phyloP scores from a whole-genome alignment of 2,329 filamentous ascomycete species.

The Ramichloridium luteum region DNA sequence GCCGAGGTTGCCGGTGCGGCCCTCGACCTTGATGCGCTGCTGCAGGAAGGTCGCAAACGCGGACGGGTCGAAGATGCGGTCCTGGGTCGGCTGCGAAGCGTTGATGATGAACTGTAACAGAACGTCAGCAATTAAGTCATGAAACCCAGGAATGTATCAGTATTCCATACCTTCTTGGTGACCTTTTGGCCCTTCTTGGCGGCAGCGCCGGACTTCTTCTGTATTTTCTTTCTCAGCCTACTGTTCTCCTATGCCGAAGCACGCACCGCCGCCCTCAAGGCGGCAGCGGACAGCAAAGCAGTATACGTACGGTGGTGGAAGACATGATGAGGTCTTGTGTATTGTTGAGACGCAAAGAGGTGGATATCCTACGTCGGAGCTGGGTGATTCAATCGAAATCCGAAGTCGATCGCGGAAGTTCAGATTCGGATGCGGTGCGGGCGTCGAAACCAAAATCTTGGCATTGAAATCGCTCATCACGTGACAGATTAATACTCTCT shows the following conservation, averaged over 20 bases:
- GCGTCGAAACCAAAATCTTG: not conserved
- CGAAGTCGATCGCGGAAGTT: no score
- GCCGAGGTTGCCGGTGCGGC: slow-evolving; percentile 95
- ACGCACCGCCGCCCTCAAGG: slow-evolving; percentile 24
- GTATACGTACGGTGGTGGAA: slow-evolving; percentile 78
- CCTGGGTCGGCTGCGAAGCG: slow-evolving; percentile 90
- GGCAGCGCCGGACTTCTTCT: slow-evolving; percentile 45
- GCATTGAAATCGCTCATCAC: no score
- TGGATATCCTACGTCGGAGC: slow-evolving; percentile 71
- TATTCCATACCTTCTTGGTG: slow-evolving; percentile 63
- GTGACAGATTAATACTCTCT: no score
- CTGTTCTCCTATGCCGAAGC: slow-evolving; percentile 48
- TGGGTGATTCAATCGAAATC: no score
- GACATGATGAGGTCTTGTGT: slow-evolving; percentile 54
- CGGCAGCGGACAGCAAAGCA: slow-evolving; percentile 87
- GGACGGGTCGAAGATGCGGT: slow-evolving; percentile 99
- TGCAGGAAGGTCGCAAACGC: slow-evolving; percentile 99
- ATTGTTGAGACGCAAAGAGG: slow-evolving; percentile 58
- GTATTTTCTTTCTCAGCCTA: slow-evolving; percentile 55
- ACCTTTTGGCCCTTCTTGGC: slow-evolving; percentile 52
- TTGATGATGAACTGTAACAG: slow-evolving; percentile 85
- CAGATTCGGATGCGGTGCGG: no score
- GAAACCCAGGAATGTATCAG: slow-evolving; percentile 4
- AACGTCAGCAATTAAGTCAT: slow-evolving; percentile 1
- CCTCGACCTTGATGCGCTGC: slow-evolving; percentile 99